Conservation (phyloP, 257 asterid species). For the Gentiana dahurica region DNA sequence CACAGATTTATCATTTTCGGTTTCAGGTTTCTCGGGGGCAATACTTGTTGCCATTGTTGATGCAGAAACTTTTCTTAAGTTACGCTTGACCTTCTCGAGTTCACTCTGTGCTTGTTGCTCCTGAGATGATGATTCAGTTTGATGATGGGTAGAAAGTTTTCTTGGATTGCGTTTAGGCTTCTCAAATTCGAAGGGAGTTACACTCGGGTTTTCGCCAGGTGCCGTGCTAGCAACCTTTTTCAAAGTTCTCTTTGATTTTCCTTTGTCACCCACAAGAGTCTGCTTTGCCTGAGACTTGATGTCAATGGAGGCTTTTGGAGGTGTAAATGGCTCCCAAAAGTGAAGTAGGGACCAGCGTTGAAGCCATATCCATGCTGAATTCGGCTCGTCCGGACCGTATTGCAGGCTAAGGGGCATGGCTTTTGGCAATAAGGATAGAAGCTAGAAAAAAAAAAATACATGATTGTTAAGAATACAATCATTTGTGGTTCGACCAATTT, state of each 20-base stretch:
- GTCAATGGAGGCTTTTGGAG: constrained; percentile 25
- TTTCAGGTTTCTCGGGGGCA: constrained; percentile 41
- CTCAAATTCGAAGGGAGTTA: constrained; percentile 40
- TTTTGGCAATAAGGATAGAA: constrained; percentile 56
- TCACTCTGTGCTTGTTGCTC: constrained; percentile 43
- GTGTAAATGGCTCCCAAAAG: constrained; percentile 60
- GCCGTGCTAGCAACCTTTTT: constrained; percentile 41
- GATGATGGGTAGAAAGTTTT: constrained; percentile 34
- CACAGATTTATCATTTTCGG: constrained; percentile 38
- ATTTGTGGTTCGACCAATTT: too few species aligned
- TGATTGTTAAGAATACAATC: too few species aligned
- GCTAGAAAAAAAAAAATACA: constrained; percentile 30
- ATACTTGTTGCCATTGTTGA: constrained; percentile 21
- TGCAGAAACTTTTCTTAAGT: constrained; percentile 44
- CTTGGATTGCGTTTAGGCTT: constrained; percentile 48
- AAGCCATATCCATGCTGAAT: constrained; percentile 83
- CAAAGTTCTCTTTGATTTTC: constrained; percentile 53
- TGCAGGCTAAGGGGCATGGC: constrained; percentile 83
- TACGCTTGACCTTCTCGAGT: constrained; percentile 31
- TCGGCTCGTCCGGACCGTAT: constrained; percentile 59
- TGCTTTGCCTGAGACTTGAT: constrained; percentile 51
- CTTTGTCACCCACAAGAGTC: constrained; percentile 41
- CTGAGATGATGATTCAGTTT: constrained; percentile 36
- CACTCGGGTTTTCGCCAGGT: constrained; percentile 39
- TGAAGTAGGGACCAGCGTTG: constrained; percentile 77